Evolutionary conservation across 768 basidiomycete species (phyloP).

Genomic region (Leccinum arenicola): DNA sequence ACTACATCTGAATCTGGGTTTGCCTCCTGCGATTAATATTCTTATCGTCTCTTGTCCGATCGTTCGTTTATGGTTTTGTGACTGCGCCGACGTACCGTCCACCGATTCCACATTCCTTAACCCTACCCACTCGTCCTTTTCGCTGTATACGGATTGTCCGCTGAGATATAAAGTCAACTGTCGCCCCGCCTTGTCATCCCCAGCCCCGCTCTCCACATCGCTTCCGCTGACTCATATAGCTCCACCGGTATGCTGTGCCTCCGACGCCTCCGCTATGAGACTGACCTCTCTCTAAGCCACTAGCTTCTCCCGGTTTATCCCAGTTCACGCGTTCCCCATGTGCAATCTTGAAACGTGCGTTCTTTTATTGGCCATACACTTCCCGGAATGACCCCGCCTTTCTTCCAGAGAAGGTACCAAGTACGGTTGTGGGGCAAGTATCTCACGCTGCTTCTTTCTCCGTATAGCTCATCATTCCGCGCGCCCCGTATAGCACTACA

Average conservation of each 20-base stretch:
- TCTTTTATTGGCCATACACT: slow-evolving; percentile 15
- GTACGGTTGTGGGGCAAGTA: slow-evolving; percentile 62
- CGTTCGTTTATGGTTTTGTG: slow-evolving; percentile 31
- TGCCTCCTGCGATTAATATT: slow-evolving; percentile 16
- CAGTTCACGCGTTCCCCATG: slow-evolving; percentile 34
- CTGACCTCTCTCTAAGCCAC: slow-evolving; percentile 6
- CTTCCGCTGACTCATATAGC: slow-evolving; percentile 7
- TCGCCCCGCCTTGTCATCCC: slow-evolving; percentile 9
- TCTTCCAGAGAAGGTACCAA: slow-evolving; percentile 64
- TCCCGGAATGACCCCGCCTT: slow-evolving; percentile 26
- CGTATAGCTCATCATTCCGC: slow-evolving; percentile 8
- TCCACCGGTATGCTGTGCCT: slow-evolving; percentile 18
- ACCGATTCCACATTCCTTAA: slow-evolving; percentile 13
- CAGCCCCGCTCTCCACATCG: slow-evolving; percentile 12
- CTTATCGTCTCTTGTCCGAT: slow-evolving; percentile 32
- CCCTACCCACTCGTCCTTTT: slow-evolving; percentile 13
- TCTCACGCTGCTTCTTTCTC: slow-evolving; percentile 22
- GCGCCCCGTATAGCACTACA: slow-evolving; percentile 53
- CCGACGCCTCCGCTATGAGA: neutral
- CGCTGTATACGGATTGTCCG: slow-evolving; percentile 16
- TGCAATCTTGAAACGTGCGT: slow-evolving; percentile 56
- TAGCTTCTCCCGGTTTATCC: slow-evolving; percentile 7
- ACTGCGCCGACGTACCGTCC: slow-evolving; percentile 16
- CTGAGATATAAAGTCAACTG: slow-evolving; percentile 33
- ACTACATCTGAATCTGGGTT: slow-evolving; percentile 5